Base-by-base conservation (phyloP, 1,284 basidiomycete genomes). In the Coniophora puteana region DNA sequence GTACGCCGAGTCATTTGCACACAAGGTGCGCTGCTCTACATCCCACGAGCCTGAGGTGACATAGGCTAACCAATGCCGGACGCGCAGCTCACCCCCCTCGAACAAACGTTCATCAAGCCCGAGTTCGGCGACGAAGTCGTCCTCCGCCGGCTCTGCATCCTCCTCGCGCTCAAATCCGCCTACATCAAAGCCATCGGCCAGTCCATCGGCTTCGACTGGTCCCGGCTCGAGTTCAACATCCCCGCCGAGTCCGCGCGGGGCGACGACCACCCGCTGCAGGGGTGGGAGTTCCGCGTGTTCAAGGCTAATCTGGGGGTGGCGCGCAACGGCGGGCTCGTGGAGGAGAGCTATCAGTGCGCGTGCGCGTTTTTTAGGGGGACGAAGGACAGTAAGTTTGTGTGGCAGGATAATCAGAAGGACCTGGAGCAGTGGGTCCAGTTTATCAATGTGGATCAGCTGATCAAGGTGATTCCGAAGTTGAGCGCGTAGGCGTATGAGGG, bases 251-350 rank as follows among this genome's bases (percentile, higher is more conserved):
- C 60, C 7, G 81, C 80, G 11, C 69, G 62, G 1, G 83, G 80
- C 2, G 88, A 90, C 57, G 76, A 76, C 3, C 71, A 76, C 38
- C 72, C 76, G 1, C 65, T 90, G 1, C 68, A 71, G 14, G 87
- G 88, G 0, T 90, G 87, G 87, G 88, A 90, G 57, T 89, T 90
- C 61, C 75, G 87, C 10, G 67, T 89, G 25, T 90, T 85, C 71
- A 74, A 74, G 46, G 75, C 83, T n/a, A 73, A 76, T 40, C 70
- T 87, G 13, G 83, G 81, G 14, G 78, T 86, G 0, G 74, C 76
- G 5, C 70, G 79, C 4, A 58, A 65, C 30, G 72, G 71, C 8
- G 52, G 68, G 18, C 62, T 83, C 17, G 68, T 80, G 36, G 70
- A 78, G 47, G 83, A 89, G 61, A 61, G 67, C 35, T 88, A 89